A percentile compares a stretch with the other conserved stretches of the same genome.
phyloP scores from a whole-genome alignment of 108 stramenopile genomes.

The Conticribra guillardii region DNA sequence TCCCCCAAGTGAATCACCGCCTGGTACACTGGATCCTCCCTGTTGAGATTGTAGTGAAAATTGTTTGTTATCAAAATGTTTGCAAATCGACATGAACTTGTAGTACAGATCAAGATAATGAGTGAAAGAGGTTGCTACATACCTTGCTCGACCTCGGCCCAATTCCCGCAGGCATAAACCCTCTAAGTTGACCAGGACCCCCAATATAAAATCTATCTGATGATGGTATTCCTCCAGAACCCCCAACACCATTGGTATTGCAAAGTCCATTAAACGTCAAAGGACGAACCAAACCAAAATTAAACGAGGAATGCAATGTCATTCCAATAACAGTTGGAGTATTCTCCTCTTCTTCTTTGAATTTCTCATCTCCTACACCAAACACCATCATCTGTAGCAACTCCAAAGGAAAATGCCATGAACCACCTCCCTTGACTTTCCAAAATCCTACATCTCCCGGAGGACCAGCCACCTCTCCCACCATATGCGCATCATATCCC shows the following conservation, averaged over 20 bases:
- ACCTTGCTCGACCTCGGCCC: conserved; percentile 68
- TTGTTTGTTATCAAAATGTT: too few relatives aligned
- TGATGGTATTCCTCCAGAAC: conserved; percentile 24
- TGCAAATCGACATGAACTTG: not conserved
- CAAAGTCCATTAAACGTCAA: conserved; percentile 71
- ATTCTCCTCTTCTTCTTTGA: conserved; percentile 6
- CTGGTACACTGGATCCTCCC: conserved; percentile 64
- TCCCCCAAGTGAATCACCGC: conserved; percentile 84
- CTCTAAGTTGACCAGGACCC: conserved; percentile 78
- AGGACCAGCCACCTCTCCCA: conserved; percentile 73
- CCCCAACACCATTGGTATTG: conserved; percentile 44
- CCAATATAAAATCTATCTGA: conserved; percentile 87
- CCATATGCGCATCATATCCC: conserved; percentile 60
- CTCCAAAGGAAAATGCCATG: conserved; percentile 57
- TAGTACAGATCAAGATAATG: not conserved
- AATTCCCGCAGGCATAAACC: conserved; percentile 82
- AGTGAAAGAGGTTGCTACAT: not conserved
- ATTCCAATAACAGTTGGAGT: conserved; percentile 30
- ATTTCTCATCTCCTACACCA: conserved; percentile 11
- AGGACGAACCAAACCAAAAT: conserved; percentile 55
- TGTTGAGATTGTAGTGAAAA: not conserved
- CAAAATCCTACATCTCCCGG: conserved; percentile 81
- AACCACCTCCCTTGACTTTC: conserved; percentile 62
- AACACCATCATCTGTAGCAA: conserved; percentile 27
- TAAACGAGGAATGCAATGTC: conserved; percentile 65